Percentiles rank a stretch among this genome's conserved stretches.
These are phyloP conservation scores for Apiospora pterosperma DNA, from an alignment of 2,329 filamentous ascomycete genomes.

Conservation along the genomic window DNA sequence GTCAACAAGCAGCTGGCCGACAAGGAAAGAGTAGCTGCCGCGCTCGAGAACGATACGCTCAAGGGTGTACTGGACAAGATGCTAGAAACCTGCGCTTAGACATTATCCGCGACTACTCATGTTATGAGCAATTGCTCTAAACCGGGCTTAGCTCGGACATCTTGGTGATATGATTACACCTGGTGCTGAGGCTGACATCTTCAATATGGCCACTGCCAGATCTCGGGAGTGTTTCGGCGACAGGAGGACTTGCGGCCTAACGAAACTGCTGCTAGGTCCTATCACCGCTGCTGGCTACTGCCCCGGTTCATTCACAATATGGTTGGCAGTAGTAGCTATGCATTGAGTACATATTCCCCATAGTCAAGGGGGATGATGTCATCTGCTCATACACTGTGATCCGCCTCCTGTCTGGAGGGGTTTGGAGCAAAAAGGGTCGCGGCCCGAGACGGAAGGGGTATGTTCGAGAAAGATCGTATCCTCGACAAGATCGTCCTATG, in stretches of 20 bases:
- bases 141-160: background rate
- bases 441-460: background rate
- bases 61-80: constrained; percentile 89
- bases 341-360: background rate
- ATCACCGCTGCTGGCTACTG: background rate
- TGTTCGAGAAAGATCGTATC: background rate
- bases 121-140: background rate
- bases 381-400: background rate
- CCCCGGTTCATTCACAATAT: background rate
- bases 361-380: background rate
- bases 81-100: constrained; percentile 70
- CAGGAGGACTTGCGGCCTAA: background rate
- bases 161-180: background rate
- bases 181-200: background rate
- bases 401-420: background rate
- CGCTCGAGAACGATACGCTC: constrained; percentile 87
- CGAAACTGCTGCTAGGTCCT: background rate
- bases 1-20: constrained; percentile 96
- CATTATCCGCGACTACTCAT: background rate
- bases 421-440: background rate
- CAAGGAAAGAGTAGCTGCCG: constrained; percentile 94
- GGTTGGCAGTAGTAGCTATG: background rate
- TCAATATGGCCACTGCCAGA: background rate
- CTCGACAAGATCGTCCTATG: background rate
- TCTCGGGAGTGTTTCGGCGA: background rate